Evolutionary conservation across 345 rosid genomes (phyloP).

Genomic region (Pelargonium nanum): DNA sequence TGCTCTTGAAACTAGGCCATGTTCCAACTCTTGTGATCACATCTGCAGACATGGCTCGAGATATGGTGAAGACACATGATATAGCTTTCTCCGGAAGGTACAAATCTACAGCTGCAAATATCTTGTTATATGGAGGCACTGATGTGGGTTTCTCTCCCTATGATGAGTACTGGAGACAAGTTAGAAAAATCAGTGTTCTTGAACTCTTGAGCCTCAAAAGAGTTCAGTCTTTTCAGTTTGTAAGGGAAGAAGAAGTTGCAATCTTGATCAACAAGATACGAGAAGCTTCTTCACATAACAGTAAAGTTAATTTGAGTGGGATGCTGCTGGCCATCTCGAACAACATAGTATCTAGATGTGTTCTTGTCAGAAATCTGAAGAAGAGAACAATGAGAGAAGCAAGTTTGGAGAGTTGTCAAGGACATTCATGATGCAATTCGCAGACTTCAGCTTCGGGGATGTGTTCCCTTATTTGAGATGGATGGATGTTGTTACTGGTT

Average conservation of each 20-base stretch:
- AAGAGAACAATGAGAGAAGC: slow-evolving; percentile 4
- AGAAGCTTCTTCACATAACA: background rate
- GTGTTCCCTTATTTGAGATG: background rate
- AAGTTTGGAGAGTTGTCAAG: slow-evolving; percentile 7
- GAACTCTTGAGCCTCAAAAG: slow-evolving; percentile 15
- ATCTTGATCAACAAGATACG: slow-evolving; percentile 9
- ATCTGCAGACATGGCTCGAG: slow-evolving; percentile 7
- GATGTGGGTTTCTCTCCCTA: slow-evolving; percentile 16
- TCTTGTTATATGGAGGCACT: slow-evolving; percentile 5
- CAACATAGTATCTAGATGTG: slow-evolving; percentile 11
- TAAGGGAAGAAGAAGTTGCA: slow-evolving; percentile 19
- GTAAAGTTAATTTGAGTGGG: slow-evolving; percentile 3
- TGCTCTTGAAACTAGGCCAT: slow-evolving; percentile 5
- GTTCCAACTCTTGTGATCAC: slow-evolving; percentile 1
- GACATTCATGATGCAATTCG: background rate
- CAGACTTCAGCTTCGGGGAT: background rate
- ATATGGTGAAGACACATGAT: slow-evolving; percentile 5
- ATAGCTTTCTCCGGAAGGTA: slow-evolving; percentile 5
- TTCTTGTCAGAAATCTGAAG: slow-evolving; percentile 13
- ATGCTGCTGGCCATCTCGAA: slow-evolving; percentile 3
- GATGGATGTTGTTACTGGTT: background rate
- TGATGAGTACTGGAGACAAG: slow-evolving; percentile 23
- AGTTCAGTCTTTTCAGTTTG: slow-evolving; percentile 13
- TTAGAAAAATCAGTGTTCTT: slow-evolving; percentile 7
- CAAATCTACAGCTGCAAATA: slow-evolving; percentile 5